Percentiles rank a stretch among this genome's conserved stretches.
Evolutionary conservation across 495 filamentous ascomycete genomes (phyloP).

Genomic region (Ascodesmis nigricans): DNA sequence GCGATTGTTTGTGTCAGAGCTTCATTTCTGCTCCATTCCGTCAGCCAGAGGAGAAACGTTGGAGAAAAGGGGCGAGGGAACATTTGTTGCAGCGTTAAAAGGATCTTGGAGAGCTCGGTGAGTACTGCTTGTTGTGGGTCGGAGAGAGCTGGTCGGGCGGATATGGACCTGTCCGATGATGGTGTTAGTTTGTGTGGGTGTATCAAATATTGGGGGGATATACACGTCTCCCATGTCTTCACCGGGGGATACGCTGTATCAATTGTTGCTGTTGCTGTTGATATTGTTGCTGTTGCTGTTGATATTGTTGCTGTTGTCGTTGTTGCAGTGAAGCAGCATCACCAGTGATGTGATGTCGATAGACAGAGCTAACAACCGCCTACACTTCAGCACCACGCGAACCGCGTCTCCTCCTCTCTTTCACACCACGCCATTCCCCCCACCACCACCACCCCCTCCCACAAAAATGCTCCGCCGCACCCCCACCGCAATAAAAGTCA

Average conservation of each 20-base stretch:
- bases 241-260: no score
- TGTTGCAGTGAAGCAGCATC: not conserved
- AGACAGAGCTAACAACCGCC: no score
- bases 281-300: conserved; percentile 3
- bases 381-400: no score
- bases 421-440: not conserved
- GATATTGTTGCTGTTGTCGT: conserved; percentile 2
- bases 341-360: not conserved
- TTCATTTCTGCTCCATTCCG: no score
- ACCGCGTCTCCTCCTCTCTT: not conserved
- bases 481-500: conserved; percentile 55
- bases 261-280: conserved; percentile 2
- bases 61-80: not conserved
- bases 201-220: no score
- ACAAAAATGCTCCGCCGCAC: conserved; percentile 54
- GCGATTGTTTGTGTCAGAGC: no score
- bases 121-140: no score
- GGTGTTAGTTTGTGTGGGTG: no score
- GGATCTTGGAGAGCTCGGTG: no score
- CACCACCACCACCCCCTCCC: conserved; percentile 11
- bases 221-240: no score
- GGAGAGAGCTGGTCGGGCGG: no score
- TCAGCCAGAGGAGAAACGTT: not conserved
- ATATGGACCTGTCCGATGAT: no score
- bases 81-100: not conserved